Percentiles rank a stretch among this genome's conserved stretches.
Evolutionary conservation across 805 yeast genomes (phyloP).

Genomic region (Barnettozyma sucrosica): DNA sequence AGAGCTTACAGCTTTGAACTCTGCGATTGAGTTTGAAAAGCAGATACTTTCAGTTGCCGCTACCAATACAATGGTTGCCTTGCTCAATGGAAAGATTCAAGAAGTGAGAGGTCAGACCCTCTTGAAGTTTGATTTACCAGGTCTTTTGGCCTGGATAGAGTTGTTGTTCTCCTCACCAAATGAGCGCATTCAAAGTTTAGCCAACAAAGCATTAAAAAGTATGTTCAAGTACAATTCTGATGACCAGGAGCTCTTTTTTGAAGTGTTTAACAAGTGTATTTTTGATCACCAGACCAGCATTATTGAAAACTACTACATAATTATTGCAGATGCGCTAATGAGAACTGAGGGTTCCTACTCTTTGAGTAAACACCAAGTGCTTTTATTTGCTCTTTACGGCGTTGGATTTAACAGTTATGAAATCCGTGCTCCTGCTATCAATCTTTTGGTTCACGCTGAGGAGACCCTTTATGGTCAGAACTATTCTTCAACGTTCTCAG

Average conservation of each 20-base stretch:
- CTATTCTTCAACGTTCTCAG: constrained; percentile 52
- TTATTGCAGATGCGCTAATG: constrained; percentile 60
- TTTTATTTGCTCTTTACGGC: constrained; percentile 73
- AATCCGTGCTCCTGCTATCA: constrained; percentile 68
- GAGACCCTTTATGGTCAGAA: constrained; percentile 47
- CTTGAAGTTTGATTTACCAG: constrained; percentile 65
- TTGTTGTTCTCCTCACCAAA: constrained; percentile 56
- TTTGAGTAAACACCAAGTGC: constrained; percentile 54
- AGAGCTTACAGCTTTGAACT: constrained; percentile 46
- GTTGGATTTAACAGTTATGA: constrained; percentile 67
- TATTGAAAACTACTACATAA: constrained; percentile 63
- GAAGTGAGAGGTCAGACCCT: constrained; percentile 43
- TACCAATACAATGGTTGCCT: constrained; percentile 75
- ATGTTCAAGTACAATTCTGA: constrained; percentile 56
- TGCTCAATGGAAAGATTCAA: constrained; percentile 70
- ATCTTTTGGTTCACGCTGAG: constrained; percentile 64
- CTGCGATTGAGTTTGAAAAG: constrained; percentile 76
- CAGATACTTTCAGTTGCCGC: constrained; percentile 65
- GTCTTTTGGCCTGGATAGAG: constrained; percentile 76
- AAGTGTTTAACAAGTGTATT: constrained; percentile 70
- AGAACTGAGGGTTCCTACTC: constrained; percentile 39
- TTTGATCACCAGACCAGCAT: constrained; percentile 46
- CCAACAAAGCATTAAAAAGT: constrained; percentile 64
- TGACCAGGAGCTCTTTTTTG: constrained; percentile 43
- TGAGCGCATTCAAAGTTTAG: constrained; percentile 54